Conservation (phyloP, 495 filamentous ascomycete genomes). For the Aspergillus nanangensis region DNA sequence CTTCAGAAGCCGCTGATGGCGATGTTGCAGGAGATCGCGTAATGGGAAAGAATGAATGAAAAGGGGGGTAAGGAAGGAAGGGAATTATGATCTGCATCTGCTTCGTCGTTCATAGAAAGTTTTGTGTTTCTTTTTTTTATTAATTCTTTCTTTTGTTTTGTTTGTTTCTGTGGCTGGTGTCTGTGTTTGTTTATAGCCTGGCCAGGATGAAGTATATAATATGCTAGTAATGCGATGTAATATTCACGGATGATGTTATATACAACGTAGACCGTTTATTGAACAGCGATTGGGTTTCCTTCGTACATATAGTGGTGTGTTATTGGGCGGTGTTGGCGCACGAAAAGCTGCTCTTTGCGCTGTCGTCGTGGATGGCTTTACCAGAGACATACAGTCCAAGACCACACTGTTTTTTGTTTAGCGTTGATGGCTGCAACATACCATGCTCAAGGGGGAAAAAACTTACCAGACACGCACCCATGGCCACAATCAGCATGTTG, state of each 20-base stretch:
- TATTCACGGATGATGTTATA: neutral
- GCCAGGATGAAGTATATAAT: neutral
- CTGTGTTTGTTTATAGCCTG: neutral
- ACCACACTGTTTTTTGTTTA: constrained; percentile 24
- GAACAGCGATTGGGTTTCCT: too few species aligned
- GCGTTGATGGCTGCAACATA: neutral
- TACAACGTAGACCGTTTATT: neutral
- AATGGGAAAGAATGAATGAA: too few species aligned
- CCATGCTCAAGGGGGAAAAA: neutral
- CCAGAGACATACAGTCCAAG: constrained; percentile 37
- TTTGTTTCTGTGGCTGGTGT: too few species aligned
- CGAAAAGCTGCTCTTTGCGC: constrained; percentile 24
- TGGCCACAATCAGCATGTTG: constrained; percentile 21
- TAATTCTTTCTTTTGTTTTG: neutral
- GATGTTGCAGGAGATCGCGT: constrained; percentile 3
- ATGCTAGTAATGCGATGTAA: neutral
- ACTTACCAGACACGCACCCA: constrained; percentile 16
- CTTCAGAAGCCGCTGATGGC: constrained; percentile 14
- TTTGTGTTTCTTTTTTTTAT: neutral
- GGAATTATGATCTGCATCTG: neutral
- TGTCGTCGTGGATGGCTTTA: constrained; percentile 36
- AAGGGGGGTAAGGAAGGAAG: too few species aligned
- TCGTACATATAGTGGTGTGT: neutral
- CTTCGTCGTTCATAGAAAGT: neutral
- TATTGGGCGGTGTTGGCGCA: constrained; percentile 27